Evolutionary conservation across 2,329 filamentous ascomycete species (phyloP), one percentile per base, ranked within the genome.

Genomic region (Arthrinium puccinioides): DNA sequence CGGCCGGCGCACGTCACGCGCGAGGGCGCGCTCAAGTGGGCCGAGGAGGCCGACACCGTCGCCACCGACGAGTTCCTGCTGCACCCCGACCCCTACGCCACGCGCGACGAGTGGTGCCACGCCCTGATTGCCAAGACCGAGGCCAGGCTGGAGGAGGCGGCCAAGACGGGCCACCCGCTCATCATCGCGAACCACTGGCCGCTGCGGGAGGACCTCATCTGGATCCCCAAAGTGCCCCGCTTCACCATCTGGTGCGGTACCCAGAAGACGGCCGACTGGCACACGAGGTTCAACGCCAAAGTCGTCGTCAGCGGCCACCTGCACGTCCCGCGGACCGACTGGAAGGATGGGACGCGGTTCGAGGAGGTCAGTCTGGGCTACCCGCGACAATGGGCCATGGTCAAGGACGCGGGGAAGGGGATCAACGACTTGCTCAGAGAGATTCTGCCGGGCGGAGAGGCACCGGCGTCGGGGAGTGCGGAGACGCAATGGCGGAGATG

Each of bases 1-100:
- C 61, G 72, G 0, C 74, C 74, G 0, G 58, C 53, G 2, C 47
- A 71, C 31, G 63, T 77, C 8, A 54, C 59, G 19, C 55, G 68
- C 25, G 70, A 70, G 39, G 54, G 60, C 15, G 72, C 71, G 1
- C 43, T 62, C 21, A 42, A 44, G 19, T 63, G 60, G 60, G 60
- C 60, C n/a, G 50, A 54, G 41, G 56, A 59, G 45, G 42, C 43
- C 23, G 55, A 60, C 41, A 60, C 51, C 11, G 51, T 56, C 2
- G 60, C 60, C 5, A 61, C 58, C 4, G 60, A 63, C 45, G 60
- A 63, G 51, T 55, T 53, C 37, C 45, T 62, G 37, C 45, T 63
- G 38, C 59, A 61, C 36, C 48, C 59, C 23, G 55, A 60, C 33
- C 60, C 60, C 37, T 40, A 60, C 39, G 41, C 47, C 3, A 48